These are phyloP conservation scores for Aspergillus felis DNA, from an alignment of 2,329 filamentous ascomycete genomes.

Conservation along the genomic window DNA sequence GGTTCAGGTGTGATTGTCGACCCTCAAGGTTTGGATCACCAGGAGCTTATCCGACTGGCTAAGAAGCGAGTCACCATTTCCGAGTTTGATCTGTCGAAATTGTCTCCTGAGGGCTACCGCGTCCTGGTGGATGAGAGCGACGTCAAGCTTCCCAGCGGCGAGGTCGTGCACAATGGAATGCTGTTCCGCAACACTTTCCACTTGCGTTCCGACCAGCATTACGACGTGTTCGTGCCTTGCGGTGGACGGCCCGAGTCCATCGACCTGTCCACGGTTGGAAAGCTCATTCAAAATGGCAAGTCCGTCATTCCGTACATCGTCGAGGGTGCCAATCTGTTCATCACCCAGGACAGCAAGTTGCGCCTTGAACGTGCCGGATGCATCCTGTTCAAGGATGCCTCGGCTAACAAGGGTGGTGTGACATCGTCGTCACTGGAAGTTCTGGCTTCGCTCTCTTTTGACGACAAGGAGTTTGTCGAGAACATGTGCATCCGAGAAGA, in stretches of 20 bases:
- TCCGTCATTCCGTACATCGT: constrained; percentile 87
- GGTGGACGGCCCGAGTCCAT: constrained; percentile 96
- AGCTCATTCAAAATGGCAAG: constrained; percentile 88
- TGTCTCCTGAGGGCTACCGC: constrained; percentile 84
- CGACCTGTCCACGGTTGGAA: constrained; percentile 80
- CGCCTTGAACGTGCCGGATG: constrained; percentile 93
- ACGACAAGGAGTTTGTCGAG: constrained; percentile 79
- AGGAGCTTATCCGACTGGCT: constrained; percentile 79
- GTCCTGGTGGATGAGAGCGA: constrained; percentile 90
- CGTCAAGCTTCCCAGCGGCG: constrained; percentile 79
- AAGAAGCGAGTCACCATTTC: constrained; percentile 85
- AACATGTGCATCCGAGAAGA: constrained; percentile 87
- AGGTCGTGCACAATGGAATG: constrained; percentile 84
- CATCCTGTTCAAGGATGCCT: constrained; percentile 95
- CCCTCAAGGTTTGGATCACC: constrained; percentile 78
- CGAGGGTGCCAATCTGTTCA: constrained; percentile 96
- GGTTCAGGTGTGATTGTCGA: constrained; percentile 93
- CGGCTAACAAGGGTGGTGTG: constrained; percentile 97
- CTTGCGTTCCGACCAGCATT: constrained; percentile 69
- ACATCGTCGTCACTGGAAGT: constrained; percentile 97
- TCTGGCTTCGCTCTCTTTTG: constrained; percentile 87
- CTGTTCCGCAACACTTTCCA: constrained; percentile 98
- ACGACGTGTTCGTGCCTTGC: constrained; percentile 91
- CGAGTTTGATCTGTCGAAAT: constrained; percentile 77
- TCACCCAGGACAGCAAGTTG: constrained; percentile 96